phyloP scores from a whole-genome alignment of 1,284 basidiomycete species.

The Tremellales sp. region DNA sequence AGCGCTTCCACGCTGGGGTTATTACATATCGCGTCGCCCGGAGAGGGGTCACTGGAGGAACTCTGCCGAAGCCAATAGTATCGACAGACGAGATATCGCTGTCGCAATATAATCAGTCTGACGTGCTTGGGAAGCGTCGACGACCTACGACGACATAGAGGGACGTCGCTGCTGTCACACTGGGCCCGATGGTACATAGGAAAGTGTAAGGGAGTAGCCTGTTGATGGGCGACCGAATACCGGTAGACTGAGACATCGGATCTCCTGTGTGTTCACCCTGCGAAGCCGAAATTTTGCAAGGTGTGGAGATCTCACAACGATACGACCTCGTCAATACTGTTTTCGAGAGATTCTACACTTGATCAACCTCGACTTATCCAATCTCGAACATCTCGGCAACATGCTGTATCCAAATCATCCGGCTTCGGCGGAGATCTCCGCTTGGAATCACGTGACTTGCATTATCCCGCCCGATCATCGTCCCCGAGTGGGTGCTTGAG shows the following conservation, averaged over 20 bases:
- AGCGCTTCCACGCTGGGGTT: conserved; percentile 26
- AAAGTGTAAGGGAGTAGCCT: conserved; percentile 30
- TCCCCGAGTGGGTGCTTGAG: too few relatives aligned
- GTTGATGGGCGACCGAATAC: conserved; percentile 11
- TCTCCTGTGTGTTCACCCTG: too few relatives aligned
- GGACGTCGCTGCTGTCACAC: conserved; percentile 32
- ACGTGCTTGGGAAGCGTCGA: neutral
- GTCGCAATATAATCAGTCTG: neutral
- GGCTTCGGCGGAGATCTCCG: too few relatives aligned
- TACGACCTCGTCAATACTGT: too few relatives aligned
- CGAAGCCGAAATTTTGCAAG: too few relatives aligned
- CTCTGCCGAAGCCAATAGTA: conserved; percentile 14
- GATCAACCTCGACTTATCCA: too few relatives aligned
- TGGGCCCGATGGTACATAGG: conserved; percentile 34
- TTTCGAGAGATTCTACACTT: too few relatives aligned
- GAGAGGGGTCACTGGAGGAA: conserved; percentile 6
- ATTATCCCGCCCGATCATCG: too few relatives aligned
- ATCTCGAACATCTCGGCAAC: too few relatives aligned
- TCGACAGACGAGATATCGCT: conserved; percentile 33
- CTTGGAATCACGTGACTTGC: too few relatives aligned
- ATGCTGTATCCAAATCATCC: too few relatives aligned
- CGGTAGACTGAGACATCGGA: neutral
- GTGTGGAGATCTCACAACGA: too few relatives aligned
- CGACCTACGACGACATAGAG: conserved; percentile 31
- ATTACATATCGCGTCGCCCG: conserved; percentile 21